These are phyloP conservation scores for Pascua guehoae DNA, from an alignment of 1,284 basidiomycete genomes.

Conservation along the genomic window DNA sequence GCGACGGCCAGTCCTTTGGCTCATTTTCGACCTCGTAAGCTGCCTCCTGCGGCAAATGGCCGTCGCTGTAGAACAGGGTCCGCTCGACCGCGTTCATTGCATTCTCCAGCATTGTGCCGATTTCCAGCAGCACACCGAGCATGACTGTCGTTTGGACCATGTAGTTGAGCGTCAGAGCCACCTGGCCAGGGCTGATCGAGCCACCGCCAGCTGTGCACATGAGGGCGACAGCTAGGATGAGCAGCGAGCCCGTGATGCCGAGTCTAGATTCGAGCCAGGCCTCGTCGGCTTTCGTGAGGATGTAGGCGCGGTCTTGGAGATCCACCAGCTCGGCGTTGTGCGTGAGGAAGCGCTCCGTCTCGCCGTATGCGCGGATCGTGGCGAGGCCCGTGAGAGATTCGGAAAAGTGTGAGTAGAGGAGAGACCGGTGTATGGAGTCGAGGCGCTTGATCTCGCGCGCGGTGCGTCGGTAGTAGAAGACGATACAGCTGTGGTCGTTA, in stretches of 20 bases:
- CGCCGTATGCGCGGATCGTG: conserved; percentile 80
- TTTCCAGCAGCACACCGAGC: conserved; percentile 56
- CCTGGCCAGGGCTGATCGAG: conserved; percentile 62
- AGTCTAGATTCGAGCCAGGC: conserved; percentile 71
- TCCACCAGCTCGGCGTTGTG: conserved; percentile 76
- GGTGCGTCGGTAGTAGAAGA: conserved; percentile 78
- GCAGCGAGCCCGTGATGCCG: conserved; percentile 64
- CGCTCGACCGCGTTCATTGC: conserved; percentile 66
- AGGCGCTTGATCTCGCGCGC: conserved; percentile 77
- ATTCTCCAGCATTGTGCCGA: conserved; percentile 51
- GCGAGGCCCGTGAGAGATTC: conserved; percentile 78
- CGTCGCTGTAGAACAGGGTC: conserved; percentile 60
- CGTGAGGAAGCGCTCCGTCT: conserved; percentile 62
- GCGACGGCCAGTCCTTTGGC: conserved; percentile 51
- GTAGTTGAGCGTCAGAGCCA: conserved; percentile 68
- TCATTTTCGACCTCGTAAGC: conserved; percentile 58
- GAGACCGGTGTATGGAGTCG: conserved; percentile 42
- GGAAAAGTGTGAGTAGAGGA: conserved; percentile 79
- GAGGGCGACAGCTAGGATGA: conserved; percentile 61
- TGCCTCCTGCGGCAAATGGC: conserved; percentile 59
- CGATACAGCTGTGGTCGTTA: conserved; percentile 37
- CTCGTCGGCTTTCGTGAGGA: conserved; percentile 61
- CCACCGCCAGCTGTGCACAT: conserved; percentile 50
- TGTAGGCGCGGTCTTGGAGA: conserved; percentile 85
- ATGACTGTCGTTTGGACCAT: conserved; percentile 47